phyloP scores from a whole-genome alignment of 345 rosid species.

The Gossypium stocksii region DNA sequence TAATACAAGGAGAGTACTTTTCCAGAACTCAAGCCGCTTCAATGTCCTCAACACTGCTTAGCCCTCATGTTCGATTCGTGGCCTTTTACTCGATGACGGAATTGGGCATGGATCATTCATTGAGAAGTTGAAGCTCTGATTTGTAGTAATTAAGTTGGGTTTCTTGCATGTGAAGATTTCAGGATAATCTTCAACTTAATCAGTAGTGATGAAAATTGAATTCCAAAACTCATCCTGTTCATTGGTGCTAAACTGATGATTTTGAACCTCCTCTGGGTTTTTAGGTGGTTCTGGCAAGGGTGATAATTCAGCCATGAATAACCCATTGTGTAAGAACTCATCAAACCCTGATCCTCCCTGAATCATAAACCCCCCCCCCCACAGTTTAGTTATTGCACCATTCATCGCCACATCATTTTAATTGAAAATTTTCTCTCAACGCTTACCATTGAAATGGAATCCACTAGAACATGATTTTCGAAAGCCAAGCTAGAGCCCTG shows the following conservation, averaged over 20 bases:
- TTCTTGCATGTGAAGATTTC: neutral
- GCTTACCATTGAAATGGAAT: neutral
- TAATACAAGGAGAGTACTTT: neutral
- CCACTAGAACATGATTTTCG: neutral
- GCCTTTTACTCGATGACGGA: slow-evolving; percentile 7
- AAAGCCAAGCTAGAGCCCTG: neutral
- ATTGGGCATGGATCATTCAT: neutral
- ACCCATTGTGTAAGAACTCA: neutral
- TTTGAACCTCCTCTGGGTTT: neutral
- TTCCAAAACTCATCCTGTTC: slow-evolving; percentile 4
- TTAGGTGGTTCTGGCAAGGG: neutral
- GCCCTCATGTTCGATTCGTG: neutral
- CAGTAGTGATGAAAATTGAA: neutral
- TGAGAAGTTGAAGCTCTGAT: neutral
- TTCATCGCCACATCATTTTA: neutral
- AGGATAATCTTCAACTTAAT: neutral
- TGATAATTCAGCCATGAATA: neutral
- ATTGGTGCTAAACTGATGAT: neutral
- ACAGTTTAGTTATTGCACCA: neutral
- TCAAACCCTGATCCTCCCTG: slow-evolving; percentile 1
- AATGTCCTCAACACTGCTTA: slow-evolving; percentile 4
- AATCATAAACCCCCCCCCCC: neutral
- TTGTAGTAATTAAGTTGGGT: neutral
- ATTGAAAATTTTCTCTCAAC: neutral
- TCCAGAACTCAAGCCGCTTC: slow-evolving; percentile 9